Base-by-base conservation (phyloP, 805 yeast genomes). In the Saccharomycopsis sp. region DNA sequence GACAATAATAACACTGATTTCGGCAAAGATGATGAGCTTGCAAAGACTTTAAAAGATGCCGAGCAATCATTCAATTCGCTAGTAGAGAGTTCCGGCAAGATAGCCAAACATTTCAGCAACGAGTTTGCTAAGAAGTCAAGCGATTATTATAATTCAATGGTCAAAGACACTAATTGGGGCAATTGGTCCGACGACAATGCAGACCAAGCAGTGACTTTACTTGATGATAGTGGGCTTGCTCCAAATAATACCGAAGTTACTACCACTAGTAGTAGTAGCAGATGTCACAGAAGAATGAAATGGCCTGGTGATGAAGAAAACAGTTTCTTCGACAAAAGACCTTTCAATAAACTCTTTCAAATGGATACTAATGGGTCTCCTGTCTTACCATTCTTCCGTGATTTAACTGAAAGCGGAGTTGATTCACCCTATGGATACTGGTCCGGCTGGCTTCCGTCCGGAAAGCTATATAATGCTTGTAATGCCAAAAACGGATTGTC, bases 401-500 rank as follows among this genome's bases (percentile, higher is more conserved):
- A 23, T 29, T 9, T 23, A 8, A 44, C 15, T 51, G 55, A 22
- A 56, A 60, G 57, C 53, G 58, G 58, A 19, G 68, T 66, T 2
- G 55, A 24, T 14, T 20, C 54, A 3, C 47, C 56, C 5, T 50
- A 69, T 52, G 86, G 85, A 0, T 67, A 76, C 52, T 78, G 78
- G 68, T 79, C 84, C 7, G 79, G 74, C 63, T 83, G 83, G 22
- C 75, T 77, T 3, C 96, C 96, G 1, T 73, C 84, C 0, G 73
- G 79, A 1, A 69, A 77, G 54, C 79, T 81, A 61, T 89, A 84
- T 69, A 75, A 79, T 56, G 76, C 80, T 52, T 93, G 98, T 70
- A 64, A 79, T 62, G 80, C 79, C 20, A 72, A 78, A 41, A 73
- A 82, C 7, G 98, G 99, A 2, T 72, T 79, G 3, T 81, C 89